phyloP scores from a whole-genome alignment of 495 filamentous ascomycete species.

The Penicillium odoratum region DNA sequence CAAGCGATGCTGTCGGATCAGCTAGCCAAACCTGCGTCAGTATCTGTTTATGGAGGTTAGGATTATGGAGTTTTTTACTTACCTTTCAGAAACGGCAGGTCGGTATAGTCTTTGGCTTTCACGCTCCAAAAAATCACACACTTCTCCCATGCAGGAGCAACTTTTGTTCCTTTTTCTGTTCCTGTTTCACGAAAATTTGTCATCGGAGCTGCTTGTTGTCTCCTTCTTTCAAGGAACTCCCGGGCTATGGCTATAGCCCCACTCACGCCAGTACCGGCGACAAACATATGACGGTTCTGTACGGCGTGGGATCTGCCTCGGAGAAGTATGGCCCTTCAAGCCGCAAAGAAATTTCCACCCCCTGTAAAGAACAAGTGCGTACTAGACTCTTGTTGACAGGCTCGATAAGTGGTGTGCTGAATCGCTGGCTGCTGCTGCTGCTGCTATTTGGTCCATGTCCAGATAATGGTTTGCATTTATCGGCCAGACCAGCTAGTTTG shows the following conservation, averaged over 20 bases:
- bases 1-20: constrained; percentile 5
- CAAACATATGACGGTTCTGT: constrained; percentile 11
- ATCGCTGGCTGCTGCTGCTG: constrained; percentile 1
- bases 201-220: constrained; percentile 5
- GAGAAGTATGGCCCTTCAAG: constrained; percentile 12
- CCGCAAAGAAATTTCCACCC: constrained; percentile 3
- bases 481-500: constrained; percentile 7
- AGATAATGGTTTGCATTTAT: constrained; percentile 5
- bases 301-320: constrained; percentile 9
- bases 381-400: constrained; percentile 1
- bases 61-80: background rate
- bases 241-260: constrained; percentile 13
- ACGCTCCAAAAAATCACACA: constrained; percentile 11
- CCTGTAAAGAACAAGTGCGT: background rate
- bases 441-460: constrained; percentile 3
- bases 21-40: constrained; percentile 10
- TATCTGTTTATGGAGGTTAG: background rate
- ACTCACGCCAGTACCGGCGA: constrained; percentile 13
- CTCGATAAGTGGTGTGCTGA: constrained; percentile 3
- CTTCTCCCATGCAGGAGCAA: constrained; percentile 6
- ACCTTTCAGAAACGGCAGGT: constrained; percentile 10
- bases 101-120: constrained; percentile 5
- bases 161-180: background rate
- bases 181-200: background rate
- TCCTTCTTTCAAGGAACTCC: constrained; percentile 9